Percentiles rank a stretch among this genome's conserved stretches.
These are phyloP conservation scores for Fusarium ambrosium DNA, from an alignment of 2,329 filamentous ascomycete species.

Conservation along the genomic window DNA sequence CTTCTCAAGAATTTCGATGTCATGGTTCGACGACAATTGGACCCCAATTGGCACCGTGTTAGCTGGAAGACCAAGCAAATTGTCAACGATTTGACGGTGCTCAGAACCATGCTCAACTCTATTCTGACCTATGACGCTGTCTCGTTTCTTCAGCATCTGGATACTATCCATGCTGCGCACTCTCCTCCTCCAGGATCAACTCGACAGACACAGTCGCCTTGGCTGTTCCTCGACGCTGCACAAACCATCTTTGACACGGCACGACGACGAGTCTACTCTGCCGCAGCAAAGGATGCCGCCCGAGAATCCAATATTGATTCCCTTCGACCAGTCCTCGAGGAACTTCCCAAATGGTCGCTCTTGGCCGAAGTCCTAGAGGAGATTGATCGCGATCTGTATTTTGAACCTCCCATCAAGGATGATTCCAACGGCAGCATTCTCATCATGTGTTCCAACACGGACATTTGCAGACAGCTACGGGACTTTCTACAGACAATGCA, in stretches of 20 bases:
- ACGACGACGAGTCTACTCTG: slow-evolving; percentile 86
- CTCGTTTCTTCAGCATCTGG: slow-evolving; percentile 91
- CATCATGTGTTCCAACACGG: slow-evolving; percentile 93
- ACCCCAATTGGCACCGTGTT: slow-evolving; percentile 97
- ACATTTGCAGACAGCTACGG: slow-evolving; percentile 87
- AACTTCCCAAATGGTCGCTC: slow-evolving; percentile 93
- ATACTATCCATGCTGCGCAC: slow-evolving; percentile 93
- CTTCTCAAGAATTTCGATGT: slow-evolving; percentile 93
- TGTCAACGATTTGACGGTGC: slow-evolving; percentile 86
- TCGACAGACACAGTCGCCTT: slow-evolving; percentile 90
- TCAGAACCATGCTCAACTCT: slow-evolving; percentile 85
- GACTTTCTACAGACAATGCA: slow-evolving; percentile 96
- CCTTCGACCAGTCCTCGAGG: slow-evolving; percentile 86
- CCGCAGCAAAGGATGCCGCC: slow-evolving; percentile 69
- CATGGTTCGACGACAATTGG: slow-evolving; percentile 88
- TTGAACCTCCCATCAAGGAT: slow-evolving; percentile 81
- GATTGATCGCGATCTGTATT: slow-evolving; percentile 90
- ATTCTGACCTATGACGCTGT: slow-evolving; percentile 91
- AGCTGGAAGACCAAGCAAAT: slow-evolving; percentile 97
- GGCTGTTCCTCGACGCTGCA: slow-evolving; percentile 95
- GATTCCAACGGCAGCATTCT: slow-evolving; percentile 93
- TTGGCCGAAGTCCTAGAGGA: slow-evolving; percentile 93
- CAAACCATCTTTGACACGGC: slow-evolving; percentile 95
- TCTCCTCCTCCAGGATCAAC: slow-evolving; percentile 90
- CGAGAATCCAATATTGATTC: slow-evolving; percentile 67